A percentile compares a stretch with the other conserved stretches of the same genome.
These are phyloP conservation scores for Colletotrichum orchidophilum DNA, from an alignment of 2,329 filamentous ascomycete species.

Conservation along the genomic window DNA sequence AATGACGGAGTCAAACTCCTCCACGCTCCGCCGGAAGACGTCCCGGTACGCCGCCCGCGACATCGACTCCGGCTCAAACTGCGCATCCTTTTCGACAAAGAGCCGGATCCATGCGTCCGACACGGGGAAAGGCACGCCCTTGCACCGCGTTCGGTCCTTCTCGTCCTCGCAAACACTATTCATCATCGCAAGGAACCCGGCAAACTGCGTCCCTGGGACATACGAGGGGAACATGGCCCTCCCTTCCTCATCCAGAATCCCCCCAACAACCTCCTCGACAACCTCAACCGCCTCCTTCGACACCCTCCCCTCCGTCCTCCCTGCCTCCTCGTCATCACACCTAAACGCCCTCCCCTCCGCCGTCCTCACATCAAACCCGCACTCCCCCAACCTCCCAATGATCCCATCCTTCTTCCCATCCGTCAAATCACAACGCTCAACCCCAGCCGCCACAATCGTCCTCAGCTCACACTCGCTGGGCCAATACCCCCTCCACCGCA, in stretches of 20 bases:
- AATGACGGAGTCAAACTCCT: conserved; percentile 37
- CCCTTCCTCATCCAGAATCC: not conserved
- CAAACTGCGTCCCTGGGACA: conserved; percentile 2
- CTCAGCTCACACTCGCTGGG: conserved; percentile 39
- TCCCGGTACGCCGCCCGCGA: conserved; percentile 9
- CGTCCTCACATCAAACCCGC: conserved; percentile 27
- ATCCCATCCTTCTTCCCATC: conserved; percentile 59
- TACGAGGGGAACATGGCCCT: not conserved
- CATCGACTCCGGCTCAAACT: conserved; percentile 36
- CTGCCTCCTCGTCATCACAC: conserved; percentile 38
- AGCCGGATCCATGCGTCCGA: not conserved
- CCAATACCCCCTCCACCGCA: not conserved
- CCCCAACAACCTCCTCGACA: conserved; percentile 2
- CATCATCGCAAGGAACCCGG: not conserved
- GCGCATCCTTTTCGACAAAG: conserved; percentile 40
- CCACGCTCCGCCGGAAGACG: conserved; percentile 35
- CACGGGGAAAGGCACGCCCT: not conserved
- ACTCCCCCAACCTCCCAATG: conserved; percentile 39
- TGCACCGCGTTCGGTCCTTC: not conserved
- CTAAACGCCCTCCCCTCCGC: conserved; percentile 22
- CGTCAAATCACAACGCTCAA: conserved; percentile 51
- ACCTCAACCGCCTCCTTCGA: conserved; percentile 21
- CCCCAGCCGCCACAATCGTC: conserved; percentile 47
- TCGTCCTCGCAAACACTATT: not conserved
- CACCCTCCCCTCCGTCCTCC: not conserved